phyloP scores from a whole-genome alignment of 306 rosid genomes.

The Malus fusca region DNA sequence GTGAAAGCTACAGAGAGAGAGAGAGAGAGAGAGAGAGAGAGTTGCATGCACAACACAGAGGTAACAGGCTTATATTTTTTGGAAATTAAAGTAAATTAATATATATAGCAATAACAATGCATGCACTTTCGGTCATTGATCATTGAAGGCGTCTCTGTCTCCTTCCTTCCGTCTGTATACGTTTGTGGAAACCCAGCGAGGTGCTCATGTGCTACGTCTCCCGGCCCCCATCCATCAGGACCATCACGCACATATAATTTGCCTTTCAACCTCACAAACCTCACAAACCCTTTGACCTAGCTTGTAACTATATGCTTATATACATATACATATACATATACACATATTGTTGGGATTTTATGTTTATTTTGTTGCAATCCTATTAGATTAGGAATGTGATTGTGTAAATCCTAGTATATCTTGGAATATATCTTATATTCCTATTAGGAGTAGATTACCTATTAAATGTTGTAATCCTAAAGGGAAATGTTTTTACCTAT shows the following conservation, averaged over 20 bases:
- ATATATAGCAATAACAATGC: neutral
- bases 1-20: conserved; percentile 5
- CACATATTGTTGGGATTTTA: no score
- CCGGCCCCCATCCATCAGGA: conserved; percentile 37
- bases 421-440: no score
- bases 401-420: no score
- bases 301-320: no score
- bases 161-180: conserved; percentile 56
- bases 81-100: neutral
- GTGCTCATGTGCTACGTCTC: neutral
- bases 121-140: neutral
- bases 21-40: neutral
- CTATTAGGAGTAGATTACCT: no score
- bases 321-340: no score
- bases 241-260: conserved; percentile 29
- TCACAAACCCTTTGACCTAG: neutral
- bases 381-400: no score
- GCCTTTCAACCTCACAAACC: neutral
- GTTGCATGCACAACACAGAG: neutral
- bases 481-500: no score
- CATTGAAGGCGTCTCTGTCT: conserved; percentile 23
- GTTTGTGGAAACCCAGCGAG: conserved; percentile 43
- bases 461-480: no score
- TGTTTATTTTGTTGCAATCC: no score
- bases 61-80: neutral